A percentile compares a stretch with the other conserved stretches of the same genome.
Evolutionary conservation across 2,329 filamentous ascomycete genomes (phyloP).

Genomic region (Cephalotrichum gorgonifer): DNA sequence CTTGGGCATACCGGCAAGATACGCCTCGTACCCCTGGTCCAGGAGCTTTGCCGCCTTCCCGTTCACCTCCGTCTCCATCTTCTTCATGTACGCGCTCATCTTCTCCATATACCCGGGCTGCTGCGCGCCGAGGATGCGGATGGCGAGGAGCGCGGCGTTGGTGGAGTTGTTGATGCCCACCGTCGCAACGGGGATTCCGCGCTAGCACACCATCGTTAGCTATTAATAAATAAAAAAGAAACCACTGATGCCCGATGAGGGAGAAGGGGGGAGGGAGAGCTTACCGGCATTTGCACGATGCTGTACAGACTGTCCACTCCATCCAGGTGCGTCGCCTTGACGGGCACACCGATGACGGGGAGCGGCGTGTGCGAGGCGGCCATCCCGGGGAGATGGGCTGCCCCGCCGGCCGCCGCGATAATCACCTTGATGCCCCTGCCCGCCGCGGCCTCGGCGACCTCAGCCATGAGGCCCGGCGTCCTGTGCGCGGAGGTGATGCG

Average conservation of each 20-base stretch:
- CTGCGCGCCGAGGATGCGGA: slow-evolving; percentile 52
- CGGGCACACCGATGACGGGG: slow-evolving; percentile 68
- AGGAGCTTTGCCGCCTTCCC: slow-evolving; percentile 49
- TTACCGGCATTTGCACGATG: slow-evolving; percentile 68
- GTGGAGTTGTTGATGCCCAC: slow-evolving; percentile 74
- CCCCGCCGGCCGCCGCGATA: slow-evolving; percentile 66
- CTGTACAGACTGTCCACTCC: slow-evolving; percentile 61
- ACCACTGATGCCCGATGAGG: slow-evolving; percentile 26
- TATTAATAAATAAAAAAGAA: slow-evolving; percentile 9
- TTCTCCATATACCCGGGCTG: slow-evolving; percentile 44
- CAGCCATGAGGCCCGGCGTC: slow-evolving; percentile 59
- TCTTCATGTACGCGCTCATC: slow-evolving; percentile 50
- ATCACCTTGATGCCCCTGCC: slow-evolving; percentile 60
- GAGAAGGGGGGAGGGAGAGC: slow-evolving; percentile 20
- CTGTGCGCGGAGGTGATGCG: slow-evolving; percentile 74
- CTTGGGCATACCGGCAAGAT: slow-evolving; percentile 28
- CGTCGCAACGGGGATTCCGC: slow-evolving; percentile 62
- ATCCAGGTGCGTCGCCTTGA: slow-evolving; percentile 63
- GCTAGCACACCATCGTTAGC: slow-evolving; percentile 14
- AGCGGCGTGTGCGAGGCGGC: slow-evolving; percentile 58
- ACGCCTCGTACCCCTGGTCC: slow-evolving; percentile 44
- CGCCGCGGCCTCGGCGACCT: slow-evolving; percentile 53
- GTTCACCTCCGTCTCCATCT: slow-evolving; percentile 53
- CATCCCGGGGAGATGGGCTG: slow-evolving; percentile 68
- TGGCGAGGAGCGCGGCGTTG: slow-evolving; percentile 64